These are phyloP conservation scores for Claviceps digitariae DNA, from an alignment of 2,329 filamentous ascomycete species.

Conservation along the genomic window DNA sequence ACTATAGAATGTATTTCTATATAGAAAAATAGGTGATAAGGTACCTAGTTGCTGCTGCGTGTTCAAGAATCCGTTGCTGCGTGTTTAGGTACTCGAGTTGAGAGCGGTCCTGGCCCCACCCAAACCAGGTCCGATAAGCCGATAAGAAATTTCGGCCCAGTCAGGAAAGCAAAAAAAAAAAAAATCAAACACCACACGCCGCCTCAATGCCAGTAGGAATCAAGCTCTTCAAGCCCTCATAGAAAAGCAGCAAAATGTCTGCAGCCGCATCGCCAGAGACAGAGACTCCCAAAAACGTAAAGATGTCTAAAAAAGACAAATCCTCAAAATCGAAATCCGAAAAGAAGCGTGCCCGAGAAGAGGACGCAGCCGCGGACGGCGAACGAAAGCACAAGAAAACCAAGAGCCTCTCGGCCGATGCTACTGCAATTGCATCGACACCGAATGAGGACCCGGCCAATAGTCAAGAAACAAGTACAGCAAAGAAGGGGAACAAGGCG, in stretches of 20 bases:
- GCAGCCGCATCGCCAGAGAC: slow-evolving; percentile 19
- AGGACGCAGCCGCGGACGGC: slow-evolving; percentile 23
- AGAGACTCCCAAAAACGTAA: slow-evolving; percentile 20
- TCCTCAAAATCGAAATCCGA: slow-evolving; percentile 20
- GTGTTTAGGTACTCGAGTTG: too few relatives aligned
- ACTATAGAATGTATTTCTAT: too few relatives aligned
- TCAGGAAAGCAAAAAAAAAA: background rate
- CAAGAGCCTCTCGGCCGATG: slow-evolving; percentile 28
- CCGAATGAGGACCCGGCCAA: slow-evolving; percentile 12
- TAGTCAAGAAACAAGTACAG: slow-evolving; percentile 19
- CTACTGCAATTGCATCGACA: background rate
- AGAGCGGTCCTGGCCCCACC: too few relatives aligned
- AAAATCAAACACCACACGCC: background rate
- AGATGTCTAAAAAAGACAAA: slow-evolving; percentile 25
- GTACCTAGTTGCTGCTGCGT: too few relatives aligned
- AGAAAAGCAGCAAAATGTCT: slow-evolving; percentile 9
- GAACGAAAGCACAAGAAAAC: slow-evolving; percentile 38
- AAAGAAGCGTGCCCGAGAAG: slow-evolving; percentile 33
- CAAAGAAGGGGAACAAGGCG: slow-evolving; percentile 23
- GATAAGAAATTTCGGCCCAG: background rate
- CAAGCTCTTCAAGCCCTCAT: slow-evolving; percentile 5
- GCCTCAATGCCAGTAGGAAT: background rate
- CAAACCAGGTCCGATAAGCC: background rate
- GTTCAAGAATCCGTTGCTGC: too few relatives aligned
- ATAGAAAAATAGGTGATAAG: too few relatives aligned